Percentiles rank a stretch among this genome's conserved stretches.
Evolutionary conservation across 768 basidiomycete species (phyloP).

Genomic region (Termitomyces heimii): DNA sequence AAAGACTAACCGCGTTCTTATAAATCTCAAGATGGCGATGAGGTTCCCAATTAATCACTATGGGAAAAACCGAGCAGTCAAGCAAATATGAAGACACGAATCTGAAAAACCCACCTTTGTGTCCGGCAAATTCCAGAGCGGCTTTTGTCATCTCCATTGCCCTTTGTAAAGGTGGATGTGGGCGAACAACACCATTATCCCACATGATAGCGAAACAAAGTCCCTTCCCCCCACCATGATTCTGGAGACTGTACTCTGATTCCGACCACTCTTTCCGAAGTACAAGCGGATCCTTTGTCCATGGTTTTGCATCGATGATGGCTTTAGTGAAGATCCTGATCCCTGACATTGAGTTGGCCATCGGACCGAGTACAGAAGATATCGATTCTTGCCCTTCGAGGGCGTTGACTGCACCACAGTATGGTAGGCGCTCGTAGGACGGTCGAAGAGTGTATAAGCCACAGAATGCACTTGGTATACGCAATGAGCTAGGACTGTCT

Average conservation of each 20-base stretch:
- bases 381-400: slow-evolving; percentile 53
- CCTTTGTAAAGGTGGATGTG: slow-evolving; percentile 46
- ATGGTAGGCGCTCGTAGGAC: slow-evolving; percentile 50
- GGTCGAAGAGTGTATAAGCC: slow-evolving; percentile 57
- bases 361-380: slow-evolving; percentile 51
- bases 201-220: slow-evolving; percentile 49
- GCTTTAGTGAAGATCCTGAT: slow-evolving; percentile 49
- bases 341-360: slow-evolving; percentile 44
- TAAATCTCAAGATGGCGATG: slow-evolving; percentile 48
- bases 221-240: slow-evolving; percentile 37
- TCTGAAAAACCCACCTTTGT: slow-evolving; percentile 27
- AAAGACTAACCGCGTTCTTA: slow-evolving; percentile 29
- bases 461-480: slow-evolving; percentile 52
- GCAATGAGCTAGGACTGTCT: slow-evolving; percentile 36
- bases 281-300: slow-evolving; percentile 48
- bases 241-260: slow-evolving; percentile 34
- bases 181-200: slow-evolving; percentile 41
- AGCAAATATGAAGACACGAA: background rate
- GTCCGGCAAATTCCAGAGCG: slow-evolving; percentile 43
- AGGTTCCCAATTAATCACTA: slow-evolving; percentile 64
- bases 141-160: slow-evolving; percentile 42
- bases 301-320: slow-evolving; percentile 44
- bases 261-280: slow-evolving; percentile 43
- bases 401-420: slow-evolving; percentile 44
- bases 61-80: background rate